These are phyloP conservation scores for Sphaerosporella brunnea DNA, from an alignment of 495 filamentous ascomycete genomes.

Conservation along the genomic window DNA sequence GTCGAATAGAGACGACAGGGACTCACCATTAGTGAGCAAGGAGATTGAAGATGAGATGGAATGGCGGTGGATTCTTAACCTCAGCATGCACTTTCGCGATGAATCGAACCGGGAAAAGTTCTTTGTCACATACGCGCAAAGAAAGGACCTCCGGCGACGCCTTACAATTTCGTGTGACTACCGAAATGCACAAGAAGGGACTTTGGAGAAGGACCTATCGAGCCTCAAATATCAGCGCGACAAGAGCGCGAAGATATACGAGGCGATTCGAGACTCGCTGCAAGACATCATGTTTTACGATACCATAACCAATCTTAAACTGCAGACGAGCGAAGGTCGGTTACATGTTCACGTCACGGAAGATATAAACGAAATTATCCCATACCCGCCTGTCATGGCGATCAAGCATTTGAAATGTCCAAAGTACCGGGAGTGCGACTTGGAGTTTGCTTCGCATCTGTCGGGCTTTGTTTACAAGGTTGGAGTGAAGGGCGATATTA, in stretches of 20 bases:
- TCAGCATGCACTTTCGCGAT: constrained; percentile 97
- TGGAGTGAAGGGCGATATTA: constrained; percentile 42
- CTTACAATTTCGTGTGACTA: constrained; percentile 93
- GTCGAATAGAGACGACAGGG: not conserved
- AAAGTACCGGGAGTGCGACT: constrained; percentile 48
- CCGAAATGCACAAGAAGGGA: constrained; percentile 58
- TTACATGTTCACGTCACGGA: constrained; percentile 97
- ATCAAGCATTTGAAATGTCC: constrained; percentile 57
- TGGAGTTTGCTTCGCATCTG: constrained; percentile 78
- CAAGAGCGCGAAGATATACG: constrained; percentile 88
- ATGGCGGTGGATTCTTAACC: constrained; percentile 80
- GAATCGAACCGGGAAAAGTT: constrained; percentile 92
- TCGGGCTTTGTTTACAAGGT: constrained; percentile 98
- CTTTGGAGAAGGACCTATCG: constrained; percentile 68
- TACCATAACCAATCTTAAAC: constrained; percentile 88
- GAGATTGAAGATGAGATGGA: constrained; percentile 47
- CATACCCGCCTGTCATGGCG: constrained; percentile 58
- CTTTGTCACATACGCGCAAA: constrained; percentile 77
- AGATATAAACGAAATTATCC: constrained; percentile 87
- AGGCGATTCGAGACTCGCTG: constrained; percentile 83
- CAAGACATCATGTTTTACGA: constrained; percentile 85
- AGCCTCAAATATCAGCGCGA: constrained; percentile 70
- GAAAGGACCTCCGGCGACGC: constrained; percentile 59
- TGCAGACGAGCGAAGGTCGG: constrained; percentile 74
- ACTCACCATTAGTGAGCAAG: not conserved